Evolutionary conservation across 2,329 filamentous ascomycete genomes (phyloP), one percentile per base, ranked within the genome.

Genomic region (Beauveria scarabaeidicola): DNA sequence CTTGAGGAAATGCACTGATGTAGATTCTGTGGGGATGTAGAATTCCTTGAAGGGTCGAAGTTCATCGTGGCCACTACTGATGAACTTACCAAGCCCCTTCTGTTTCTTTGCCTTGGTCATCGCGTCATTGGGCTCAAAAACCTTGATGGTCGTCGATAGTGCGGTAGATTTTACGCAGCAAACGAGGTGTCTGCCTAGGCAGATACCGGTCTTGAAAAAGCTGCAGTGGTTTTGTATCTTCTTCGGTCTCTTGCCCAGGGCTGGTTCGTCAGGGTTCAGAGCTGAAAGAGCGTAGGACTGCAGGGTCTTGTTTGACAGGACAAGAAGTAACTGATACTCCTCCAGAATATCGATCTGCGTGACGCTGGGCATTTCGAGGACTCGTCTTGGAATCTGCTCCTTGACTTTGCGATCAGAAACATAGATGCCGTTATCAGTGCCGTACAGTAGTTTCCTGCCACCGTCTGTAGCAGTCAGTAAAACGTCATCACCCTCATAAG

Each of bases 31-130:
- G 0, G 94, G 94, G 62, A 99, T 97, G 75, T 99, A 99, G 69
- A 97, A 97, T 78, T 99, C 94, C 81, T 96, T 96, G 81, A 95
- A 96, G 13, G 93, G 90, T 75, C 95, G 95, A 64, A 99, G 82
- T 66, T 96, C 91, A 73, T 99, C 94, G 72, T 97, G 92, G 9
- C 91, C 91, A 55, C 79, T 87, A 63, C 91, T 91, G 75, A 99
- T 93, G 86, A 99, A 96, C 77, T 95, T 96, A 65, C 90, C 88
- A 62, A 99, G 87, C 19, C 94, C 93, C 68, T 92, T 94, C 71
- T 96, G 95, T 78, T 95, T 97, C 78, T 94, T 95, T 61, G 90
- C 90, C 77, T 92, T 94, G 58, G 89, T 88, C 81, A 96, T 88
- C 63, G 91, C 89, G 70, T 97, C 94, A 75, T 96, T 96, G 1